Conservation (phyloP, 495 filamentous ascomycete species). For the Daldinia concentrica region DNA sequence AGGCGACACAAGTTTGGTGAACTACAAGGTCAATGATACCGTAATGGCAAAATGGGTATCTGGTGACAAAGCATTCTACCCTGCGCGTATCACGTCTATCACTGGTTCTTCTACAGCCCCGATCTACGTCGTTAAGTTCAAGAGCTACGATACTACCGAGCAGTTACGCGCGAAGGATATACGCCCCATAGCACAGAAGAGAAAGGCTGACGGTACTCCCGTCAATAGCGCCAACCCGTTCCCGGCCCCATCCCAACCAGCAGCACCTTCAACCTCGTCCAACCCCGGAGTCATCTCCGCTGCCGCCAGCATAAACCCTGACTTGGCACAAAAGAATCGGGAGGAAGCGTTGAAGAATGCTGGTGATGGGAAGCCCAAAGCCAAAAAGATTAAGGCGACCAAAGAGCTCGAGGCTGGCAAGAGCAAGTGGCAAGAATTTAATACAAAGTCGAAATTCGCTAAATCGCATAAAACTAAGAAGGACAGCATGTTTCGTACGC, state of each 20-base stretch:
- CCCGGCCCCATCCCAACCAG: constrained; percentile 54
- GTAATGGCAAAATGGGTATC: constrained; percentile 91
- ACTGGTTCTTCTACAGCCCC: constrained; percentile 88
- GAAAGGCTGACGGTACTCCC: constrained; percentile 87
- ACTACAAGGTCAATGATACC: constrained; percentile 87
- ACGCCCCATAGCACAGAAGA: constrained; percentile 82
- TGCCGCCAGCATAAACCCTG: constrained; percentile 84
- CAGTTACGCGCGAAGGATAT: constrained; percentile 86
- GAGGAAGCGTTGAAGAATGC: constrained; percentile 47
- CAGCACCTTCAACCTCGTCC: constrained; percentile 45
- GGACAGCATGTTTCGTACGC: constrained; percentile 97
- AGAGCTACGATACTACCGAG: constrained; percentile 86
- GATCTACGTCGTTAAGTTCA: constrained; percentile 93
- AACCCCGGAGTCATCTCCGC: constrained; percentile 81
- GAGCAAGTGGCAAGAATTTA: constrained; percentile 94
- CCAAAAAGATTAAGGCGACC: constrained; percentile 86
- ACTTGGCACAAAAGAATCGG: constrained; percentile 73
- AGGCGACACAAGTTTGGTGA: constrained; percentile 54
- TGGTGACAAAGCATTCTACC: constrained; percentile 90
- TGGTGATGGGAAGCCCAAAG: constrained; percentile 53
- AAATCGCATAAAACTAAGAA: constrained; percentile 74
- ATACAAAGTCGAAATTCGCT: constrained; percentile 77
- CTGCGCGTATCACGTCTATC: constrained; percentile 90
- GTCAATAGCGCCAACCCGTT: constrained; percentile 57
- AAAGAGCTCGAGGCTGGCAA: constrained; percentile 90